Evolutionary conservation across 345 rosid species (phyloP).

Genomic region (Linum tenue): DNA sequence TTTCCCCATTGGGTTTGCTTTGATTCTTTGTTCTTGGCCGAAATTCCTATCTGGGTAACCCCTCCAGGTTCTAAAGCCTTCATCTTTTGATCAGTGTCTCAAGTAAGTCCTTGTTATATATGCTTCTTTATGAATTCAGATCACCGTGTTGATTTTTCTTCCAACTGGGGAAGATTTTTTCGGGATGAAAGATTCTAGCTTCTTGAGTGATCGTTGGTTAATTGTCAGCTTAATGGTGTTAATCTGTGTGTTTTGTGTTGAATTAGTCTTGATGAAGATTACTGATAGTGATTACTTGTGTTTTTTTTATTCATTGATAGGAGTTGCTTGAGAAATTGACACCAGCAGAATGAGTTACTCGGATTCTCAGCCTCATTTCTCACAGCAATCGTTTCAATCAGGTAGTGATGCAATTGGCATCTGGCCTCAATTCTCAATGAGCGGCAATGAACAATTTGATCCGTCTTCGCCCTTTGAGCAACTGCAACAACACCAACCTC

Average conservation of each 20-base stretch:
- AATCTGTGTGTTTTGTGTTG: neutral
- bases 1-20: neutral
- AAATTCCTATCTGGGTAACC: neutral
- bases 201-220: neutral
- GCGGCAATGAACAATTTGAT: slow-evolving; percentile 37
- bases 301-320: neutral
- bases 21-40: neutral
- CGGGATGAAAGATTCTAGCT: neutral
- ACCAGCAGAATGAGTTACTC: slow-evolving; percentile 40
- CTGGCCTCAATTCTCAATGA: slow-evolving; percentile 50
- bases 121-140: neutral
- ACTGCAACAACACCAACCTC: slow-evolving; percentile 29
- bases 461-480: slow-evolving; percentile 22
- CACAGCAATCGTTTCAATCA: slow-evolving; percentile 21
- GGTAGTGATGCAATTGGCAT: slow-evolving; percentile 43
- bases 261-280: neutral
- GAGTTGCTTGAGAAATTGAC: slow-evolving; percentile 1
- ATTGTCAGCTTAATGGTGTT: slow-evolving; percentile 6
- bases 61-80: neutral
- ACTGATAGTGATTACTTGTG: neutral
- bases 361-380: slow-evolving; percentile 36
- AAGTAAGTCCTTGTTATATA: neutral
- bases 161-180: neutral
- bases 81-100: neutral
- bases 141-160: neutral